Conservation (phyloP, 2,329 filamentous ascomycete genomes). For the Chrysoporthe austroafricana region DNA sequence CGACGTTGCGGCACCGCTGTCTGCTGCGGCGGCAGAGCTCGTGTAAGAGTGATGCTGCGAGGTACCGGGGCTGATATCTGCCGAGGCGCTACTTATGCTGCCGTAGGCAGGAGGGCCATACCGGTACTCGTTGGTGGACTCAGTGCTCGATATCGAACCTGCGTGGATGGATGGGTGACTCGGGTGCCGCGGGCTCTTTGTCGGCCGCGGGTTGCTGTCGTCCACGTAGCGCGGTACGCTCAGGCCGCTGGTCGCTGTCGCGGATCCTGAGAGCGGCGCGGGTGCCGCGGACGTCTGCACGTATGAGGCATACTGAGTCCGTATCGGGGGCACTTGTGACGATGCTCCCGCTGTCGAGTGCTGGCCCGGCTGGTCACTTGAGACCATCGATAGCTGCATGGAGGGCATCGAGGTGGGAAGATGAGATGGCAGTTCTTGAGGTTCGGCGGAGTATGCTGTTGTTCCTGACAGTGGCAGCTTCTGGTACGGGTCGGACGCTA, state of each 20-base stretch:
- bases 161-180: slow-evolving; percentile 59
- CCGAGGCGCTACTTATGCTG: slow-evolving; percentile 38
- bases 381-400: slow-evolving; percentile 54
- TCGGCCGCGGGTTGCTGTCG: slow-evolving; percentile 52
- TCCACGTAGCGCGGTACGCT: slow-evolving; percentile 63
- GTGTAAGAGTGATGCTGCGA: slow-evolving; percentile 33
- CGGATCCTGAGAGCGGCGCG: slow-evolving; percentile 51
- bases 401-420: slow-evolving; percentile 59
- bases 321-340: slow-evolving; percentile 43
- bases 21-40: slow-evolving; percentile 23
- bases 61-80: slow-evolving; percentile 43
- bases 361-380: slow-evolving; percentile 50
- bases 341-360: slow-evolving; percentile 12
- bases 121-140: slow-evolving; percentile 58
- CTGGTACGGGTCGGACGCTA: slow-evolving; percentile 55
- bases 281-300: slow-evolving; percentile 54
- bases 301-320: slow-evolving; percentile 59
- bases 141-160: slow-evolving; percentile 52
- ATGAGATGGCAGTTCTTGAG: slow-evolving; percentile 57
- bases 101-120: slow-evolving; percentile 53
- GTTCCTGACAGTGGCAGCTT: slow-evolving; percentile 56
- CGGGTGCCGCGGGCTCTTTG: slow-evolving; percentile 60
- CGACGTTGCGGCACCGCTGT: slow-evolving; percentile 24
- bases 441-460: slow-evolving; percentile 53
- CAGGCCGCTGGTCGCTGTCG: slow-evolving; percentile 49